Percentiles rank a stretch among this genome's conserved stretches.
These are phyloP conservation scores for Colletotrichum chrysophilum DNA, from an alignment of 2,329 filamentous ascomycete species.

Conservation along the genomic window DNA sequence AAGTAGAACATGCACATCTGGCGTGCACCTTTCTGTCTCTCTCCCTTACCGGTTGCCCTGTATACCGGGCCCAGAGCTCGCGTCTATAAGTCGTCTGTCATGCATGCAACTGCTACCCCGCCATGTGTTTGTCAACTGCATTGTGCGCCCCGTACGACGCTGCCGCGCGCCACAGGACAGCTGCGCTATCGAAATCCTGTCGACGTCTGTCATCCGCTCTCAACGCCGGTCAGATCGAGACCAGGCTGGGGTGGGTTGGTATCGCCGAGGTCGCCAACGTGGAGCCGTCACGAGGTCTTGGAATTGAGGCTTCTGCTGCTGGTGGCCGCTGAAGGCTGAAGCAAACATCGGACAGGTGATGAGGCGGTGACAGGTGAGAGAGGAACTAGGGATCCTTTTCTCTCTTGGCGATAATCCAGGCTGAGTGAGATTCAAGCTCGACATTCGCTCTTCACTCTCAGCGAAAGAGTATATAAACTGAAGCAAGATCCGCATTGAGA, in stretches of 20 bases:
- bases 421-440: not conserved
- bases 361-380: not conserved
- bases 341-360: not conserved
- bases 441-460: not conserved
- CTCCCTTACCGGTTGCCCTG: constrained; percentile 1
- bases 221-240: not conserved
- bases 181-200: not conserved
- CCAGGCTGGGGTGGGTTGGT: not conserved
- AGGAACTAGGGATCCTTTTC: not conserved
- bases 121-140: not conserved
- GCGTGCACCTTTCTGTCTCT: not conserved
- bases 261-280: not conserved
- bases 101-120: not conserved
- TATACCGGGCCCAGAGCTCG: not conserved
- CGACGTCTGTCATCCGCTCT: not conserved
- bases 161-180: not conserved
- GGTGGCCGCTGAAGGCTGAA: not conserved
- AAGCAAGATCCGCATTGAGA: not conserved
- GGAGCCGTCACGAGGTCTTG: not conserved
- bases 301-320: not conserved
- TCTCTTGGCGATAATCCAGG: not conserved
- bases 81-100: not conserved
- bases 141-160: not conserved
- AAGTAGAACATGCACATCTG: not conserved
- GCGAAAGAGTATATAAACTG: not conserved